These are phyloP conservation scores for Rhizopogon sp. DNA, from an alignment of 768 basidiomycete species.

Conservation along the genomic window DNA sequence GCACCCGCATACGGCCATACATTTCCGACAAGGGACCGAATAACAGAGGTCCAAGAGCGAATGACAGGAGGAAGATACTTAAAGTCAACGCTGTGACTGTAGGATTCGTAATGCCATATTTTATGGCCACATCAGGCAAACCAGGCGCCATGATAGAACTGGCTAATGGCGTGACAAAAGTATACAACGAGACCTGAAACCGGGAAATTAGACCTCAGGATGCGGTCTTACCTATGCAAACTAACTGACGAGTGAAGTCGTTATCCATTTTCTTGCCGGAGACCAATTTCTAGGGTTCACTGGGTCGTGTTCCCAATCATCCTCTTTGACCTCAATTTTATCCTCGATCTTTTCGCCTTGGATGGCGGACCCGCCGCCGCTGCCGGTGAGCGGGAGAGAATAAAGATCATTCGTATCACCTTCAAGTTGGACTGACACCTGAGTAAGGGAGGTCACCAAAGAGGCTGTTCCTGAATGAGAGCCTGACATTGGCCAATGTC, in stretches of 20 bases:
- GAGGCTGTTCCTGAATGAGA: no score
- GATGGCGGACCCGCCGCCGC: constrained; percentile 40
- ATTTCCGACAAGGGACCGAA: constrained; percentile 69
- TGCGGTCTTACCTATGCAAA: no score
- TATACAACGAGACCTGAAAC: constrained; percentile 54
- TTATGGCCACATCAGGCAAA: constrained; percentile 48
- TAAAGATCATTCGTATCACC: not conserved
- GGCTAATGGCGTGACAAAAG: constrained; percentile 43
- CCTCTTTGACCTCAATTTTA: constrained; percentile 32
- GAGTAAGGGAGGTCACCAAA: no score
- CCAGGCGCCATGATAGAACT: constrained; percentile 72
- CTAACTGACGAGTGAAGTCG: constrained; percentile 40
- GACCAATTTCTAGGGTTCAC: constrained; percentile 61
- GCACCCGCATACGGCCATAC: constrained; percentile 66
- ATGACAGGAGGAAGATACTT: constrained; percentile 62
- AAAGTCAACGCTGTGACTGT: constrained; percentile 53
- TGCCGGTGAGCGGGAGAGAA: not conserved
- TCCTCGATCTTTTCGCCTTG: constrained; percentile 39
- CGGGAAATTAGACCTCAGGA: no score
- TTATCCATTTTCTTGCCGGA: constrained; percentile 46
- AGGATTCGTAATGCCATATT: constrained; percentile 46
- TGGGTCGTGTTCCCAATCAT: constrained; percentile 54
- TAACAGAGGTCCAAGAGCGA: constrained; percentile 61
- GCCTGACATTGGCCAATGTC: no score
- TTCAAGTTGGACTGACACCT: not conserved